phyloP scores from a whole-genome alignment of 345 rosid genomes.

The Eucalyptus erythrocorys region DNA sequence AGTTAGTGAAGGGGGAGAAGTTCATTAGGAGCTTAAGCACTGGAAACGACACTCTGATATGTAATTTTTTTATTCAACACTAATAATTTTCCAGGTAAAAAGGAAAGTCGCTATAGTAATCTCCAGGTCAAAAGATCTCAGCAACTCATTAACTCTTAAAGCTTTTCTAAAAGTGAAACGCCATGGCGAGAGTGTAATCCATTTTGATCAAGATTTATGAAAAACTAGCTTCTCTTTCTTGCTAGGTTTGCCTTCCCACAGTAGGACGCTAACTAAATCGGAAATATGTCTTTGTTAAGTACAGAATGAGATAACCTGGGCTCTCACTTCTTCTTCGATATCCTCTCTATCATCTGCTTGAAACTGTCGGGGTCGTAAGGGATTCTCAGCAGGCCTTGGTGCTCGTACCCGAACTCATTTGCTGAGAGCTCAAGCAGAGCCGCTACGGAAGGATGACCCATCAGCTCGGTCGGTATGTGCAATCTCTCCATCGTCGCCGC shows the following conservation, averaged over 20 bases:
- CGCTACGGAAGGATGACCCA: neutral
- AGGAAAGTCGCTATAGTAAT: neutral
- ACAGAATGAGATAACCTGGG: neutral
- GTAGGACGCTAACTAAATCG: neutral
- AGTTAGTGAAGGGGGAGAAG: neutral
- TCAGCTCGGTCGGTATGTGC: slow-evolving; percentile 8
- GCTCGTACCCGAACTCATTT: slow-evolving; percentile 1
- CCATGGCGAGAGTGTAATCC: neutral
- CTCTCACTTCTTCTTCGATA: neutral
- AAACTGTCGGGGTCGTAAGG: slow-evolving; percentile 3
- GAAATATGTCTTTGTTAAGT: neutral
- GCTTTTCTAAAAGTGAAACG: neutral
- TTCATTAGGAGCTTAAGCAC: neutral
- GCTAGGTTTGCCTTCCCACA: neutral
- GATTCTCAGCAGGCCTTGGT: slow-evolving; percentile 8
- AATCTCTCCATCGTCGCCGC: slow-evolving; percentile 6
- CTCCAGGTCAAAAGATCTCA: neutral
- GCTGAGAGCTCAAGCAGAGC: slow-evolving; percentile 1
- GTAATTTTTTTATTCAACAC: neutral
- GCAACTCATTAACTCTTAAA: neutral
- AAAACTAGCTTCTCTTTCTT: neutral
- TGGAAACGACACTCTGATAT: neutral
- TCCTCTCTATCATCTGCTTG: neutral
- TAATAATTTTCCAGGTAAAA: neutral
- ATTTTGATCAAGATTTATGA: neutral